Conservation (phyloP, 2,329 filamentous ascomycete genomes). For the Penicillium palitans region DNA sequence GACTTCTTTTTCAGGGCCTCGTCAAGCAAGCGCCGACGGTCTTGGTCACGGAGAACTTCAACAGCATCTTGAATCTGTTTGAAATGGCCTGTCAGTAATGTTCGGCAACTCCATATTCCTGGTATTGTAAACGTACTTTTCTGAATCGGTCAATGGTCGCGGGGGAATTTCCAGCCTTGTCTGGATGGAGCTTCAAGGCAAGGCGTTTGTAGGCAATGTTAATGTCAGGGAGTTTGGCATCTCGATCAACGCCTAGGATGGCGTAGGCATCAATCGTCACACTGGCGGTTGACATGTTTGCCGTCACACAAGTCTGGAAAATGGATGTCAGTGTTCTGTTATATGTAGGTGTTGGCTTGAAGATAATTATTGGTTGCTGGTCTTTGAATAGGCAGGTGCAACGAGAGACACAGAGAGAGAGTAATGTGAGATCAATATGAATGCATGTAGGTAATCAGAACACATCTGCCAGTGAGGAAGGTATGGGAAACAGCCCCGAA, state of each 20-base stretch:
- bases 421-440: neutral
- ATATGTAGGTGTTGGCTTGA: neutral
- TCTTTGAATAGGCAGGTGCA: neutral
- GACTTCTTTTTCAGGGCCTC: neutral
- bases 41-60: constrained; percentile 36
- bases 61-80: constrained; percentile 36
- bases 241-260: constrained; percentile 26
- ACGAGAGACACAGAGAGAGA: neutral
- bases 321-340: neutral
- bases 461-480: neutral
- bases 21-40: constrained; percentile 22
- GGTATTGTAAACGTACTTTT: constrained; percentile 18
- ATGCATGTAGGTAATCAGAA: neutral
- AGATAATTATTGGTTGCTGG: neutral
- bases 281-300: constrained; percentile 8
- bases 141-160: constrained; percentile 21
- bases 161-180: constrained; percentile 29
- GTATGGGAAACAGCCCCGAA: neutral
- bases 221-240: constrained; percentile 35
- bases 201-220: constrained; percentile 37
- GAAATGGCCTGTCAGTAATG: neutral
- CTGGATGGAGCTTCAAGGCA: constrained; percentile 38
- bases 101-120: neutral
- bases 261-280: constrained; percentile 28
- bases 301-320: neutral